These are phyloP conservation scores for Gracilariopsis chorda DNA, from an alignment of 23 red algal genomes.

Conservation along the genomic window DNA sequence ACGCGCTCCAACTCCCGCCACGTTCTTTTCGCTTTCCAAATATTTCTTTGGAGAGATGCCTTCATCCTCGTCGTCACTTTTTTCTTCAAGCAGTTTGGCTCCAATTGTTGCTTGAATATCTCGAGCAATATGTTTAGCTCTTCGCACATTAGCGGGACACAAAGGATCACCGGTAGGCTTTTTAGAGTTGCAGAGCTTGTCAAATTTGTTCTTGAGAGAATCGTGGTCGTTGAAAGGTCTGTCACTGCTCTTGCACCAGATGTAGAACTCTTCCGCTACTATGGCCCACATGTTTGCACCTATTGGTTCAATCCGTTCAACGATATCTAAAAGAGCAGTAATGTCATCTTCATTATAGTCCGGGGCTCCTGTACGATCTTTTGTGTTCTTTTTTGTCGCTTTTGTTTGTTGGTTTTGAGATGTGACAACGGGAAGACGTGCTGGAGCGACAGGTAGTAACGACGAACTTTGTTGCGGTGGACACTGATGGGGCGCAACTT, in stretches of 20 bases:
- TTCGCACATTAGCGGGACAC: background rate
- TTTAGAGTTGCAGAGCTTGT: background rate
- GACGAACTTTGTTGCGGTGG: too few relatives aligned
- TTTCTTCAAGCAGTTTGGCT: background rate
- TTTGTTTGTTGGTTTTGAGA: too few relatives aligned
- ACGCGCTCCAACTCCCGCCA: background rate
- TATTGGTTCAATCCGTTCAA: background rate
- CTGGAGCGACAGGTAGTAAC: too few relatives aligned
- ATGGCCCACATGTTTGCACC: too few relatives aligned
- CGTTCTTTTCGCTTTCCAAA: background rate
- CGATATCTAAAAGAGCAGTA: too few relatives aligned
- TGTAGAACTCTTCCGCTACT: background rate
- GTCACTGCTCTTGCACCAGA: background rate
- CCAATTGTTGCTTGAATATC: background rate
- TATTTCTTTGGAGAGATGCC: background rate
- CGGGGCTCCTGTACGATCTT: background rate
- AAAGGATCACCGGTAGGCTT: background rate
- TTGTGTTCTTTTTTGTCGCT: background rate
- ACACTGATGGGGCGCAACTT: too few relatives aligned
- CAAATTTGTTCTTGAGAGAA: constrained; percentile 9
- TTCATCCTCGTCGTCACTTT: background rate
- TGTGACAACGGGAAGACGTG: too few relatives aligned
- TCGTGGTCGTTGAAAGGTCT: background rate
- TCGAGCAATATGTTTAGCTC: background rate
- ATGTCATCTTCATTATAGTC: too few relatives aligned